Evolutionary conservation across 2,329 filamentous ascomycete species (phyloP).

Genomic region (Fusarium sp.): DNA sequence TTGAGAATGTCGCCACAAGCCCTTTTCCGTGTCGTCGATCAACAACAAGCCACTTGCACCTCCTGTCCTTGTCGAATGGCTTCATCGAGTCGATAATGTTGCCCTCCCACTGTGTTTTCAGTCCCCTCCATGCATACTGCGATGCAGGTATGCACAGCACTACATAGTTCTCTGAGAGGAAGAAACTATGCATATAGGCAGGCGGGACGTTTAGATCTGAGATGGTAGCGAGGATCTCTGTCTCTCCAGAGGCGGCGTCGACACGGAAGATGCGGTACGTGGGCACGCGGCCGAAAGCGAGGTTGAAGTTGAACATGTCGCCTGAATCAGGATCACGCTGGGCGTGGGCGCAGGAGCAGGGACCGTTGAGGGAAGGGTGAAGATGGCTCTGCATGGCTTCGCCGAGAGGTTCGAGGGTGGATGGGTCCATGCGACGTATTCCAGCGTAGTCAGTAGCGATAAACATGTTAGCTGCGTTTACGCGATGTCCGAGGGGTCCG

Average conservation of each 20-base stretch:
- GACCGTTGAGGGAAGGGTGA: slow-evolving; percentile 75
- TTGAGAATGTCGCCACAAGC: slow-evolving; percentile 75
- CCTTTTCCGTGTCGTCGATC: slow-evolving; percentile 72
- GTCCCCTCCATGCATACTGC: slow-evolving; percentile 66
- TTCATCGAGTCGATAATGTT: slow-evolving; percentile 77
- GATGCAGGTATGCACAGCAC: slow-evolving; percentile 78
- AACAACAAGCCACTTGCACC: slow-evolving; percentile 78
- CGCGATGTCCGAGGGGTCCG: slow-evolving; percentile 50
- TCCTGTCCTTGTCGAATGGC: slow-evolving; percentile 66
- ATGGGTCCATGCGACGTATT: slow-evolving; percentile 72
- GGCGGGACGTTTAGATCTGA: slow-evolving; percentile 59
- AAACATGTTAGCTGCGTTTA: slow-evolving; percentile 60
- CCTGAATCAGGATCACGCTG: slow-evolving; percentile 77
- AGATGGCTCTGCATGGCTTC: slow-evolving; percentile 68
- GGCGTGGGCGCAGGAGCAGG: slow-evolving; percentile 76
- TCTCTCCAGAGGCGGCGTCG: slow-evolving; percentile 70
- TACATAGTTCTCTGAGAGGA: slow-evolving; percentile 76
- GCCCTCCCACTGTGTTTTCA: slow-evolving; percentile 70
- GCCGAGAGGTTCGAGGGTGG: slow-evolving; percentile 78
- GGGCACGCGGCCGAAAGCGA: slow-evolving; percentile 66
- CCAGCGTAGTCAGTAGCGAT: slow-evolving; percentile 65
- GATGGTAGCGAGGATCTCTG: slow-evolving; percentile 77
- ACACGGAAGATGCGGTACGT: slow-evolving; percentile 78
- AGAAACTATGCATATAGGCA: slow-evolving; percentile 87
- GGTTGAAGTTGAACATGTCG: slow-evolving; percentile 84